Conservation (phyloP, 2,329 filamentous ascomycete genomes). For the Diaporthe caulivora region DNA sequence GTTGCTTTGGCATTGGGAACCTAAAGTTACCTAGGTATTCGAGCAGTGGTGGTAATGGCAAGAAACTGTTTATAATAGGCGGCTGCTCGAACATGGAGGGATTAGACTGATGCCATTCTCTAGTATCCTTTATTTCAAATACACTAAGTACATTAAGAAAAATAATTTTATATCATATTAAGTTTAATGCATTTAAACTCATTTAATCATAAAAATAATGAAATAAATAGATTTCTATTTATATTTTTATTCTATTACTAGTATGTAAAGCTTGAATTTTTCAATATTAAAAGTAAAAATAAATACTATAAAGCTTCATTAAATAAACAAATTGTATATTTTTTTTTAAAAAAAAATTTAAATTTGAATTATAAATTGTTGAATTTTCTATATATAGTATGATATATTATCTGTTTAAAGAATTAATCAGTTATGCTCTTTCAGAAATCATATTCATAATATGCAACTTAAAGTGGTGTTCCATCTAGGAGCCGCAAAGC, state of each 20-base stretch:
- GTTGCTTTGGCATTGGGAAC: background rate
- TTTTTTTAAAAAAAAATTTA: background rate
- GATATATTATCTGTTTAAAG: background rate
- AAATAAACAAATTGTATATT: no score
- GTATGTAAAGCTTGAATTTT: no score
- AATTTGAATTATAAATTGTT: background rate
- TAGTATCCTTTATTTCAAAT: background rate
- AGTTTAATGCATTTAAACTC: no score
- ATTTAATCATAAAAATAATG: no score
- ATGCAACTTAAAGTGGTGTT: background rate
- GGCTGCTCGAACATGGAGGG: background rate
- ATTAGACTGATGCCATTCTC: background rate
- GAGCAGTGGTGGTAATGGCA: background rate
- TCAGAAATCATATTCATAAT: background rate
- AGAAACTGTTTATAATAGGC: slow-evolving; percentile 9
- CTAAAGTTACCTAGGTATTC: no score
- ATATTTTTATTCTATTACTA: no score
- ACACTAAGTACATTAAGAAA: background rate
- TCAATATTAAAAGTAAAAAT: no score
- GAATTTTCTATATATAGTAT: background rate
- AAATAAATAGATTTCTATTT: no score
- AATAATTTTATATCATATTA: no score
- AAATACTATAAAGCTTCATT: no score
- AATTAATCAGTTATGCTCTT: background rate
- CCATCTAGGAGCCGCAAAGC: background rate